Evolutionary conservation across 257 asterid species (phyloP), one percentile per base, ranked within the genome.

Genomic region (Ilex aquifolium): DNA sequence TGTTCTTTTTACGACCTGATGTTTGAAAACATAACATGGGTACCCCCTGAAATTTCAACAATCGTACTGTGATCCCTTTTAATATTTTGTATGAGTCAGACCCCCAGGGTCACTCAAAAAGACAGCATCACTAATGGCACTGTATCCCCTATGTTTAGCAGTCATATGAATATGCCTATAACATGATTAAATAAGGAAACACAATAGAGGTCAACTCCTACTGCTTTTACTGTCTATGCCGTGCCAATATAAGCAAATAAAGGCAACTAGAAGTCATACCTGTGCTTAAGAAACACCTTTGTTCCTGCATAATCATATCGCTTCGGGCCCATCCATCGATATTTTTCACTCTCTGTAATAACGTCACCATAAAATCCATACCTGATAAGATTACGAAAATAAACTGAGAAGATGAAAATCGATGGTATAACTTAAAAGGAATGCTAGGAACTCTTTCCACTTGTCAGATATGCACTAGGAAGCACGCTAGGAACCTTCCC

Each of bases 361-460:
- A 93, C 97, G 81, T 93, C 99, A 59, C 99, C 99, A 71, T 93
- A 93, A 77, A 93, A 93, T 15, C 99, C 99, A 59, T 93, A 93
- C 83, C 97, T 89, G 71, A 75, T 65, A 63, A 63, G 71, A 54
- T 51, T 56, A 69, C 10, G 57, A 49, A 60, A 69, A 61, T 63
- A 16, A 65, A 61, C 30, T 49, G 65, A 49, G 29, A 57, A 66
- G 29, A 59, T 44, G 46, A 56, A 70, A 32, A 13, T 49, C 31
- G 31, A 46, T 44, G 31, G 48, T 44, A 10, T 15, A 9, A 4
- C 9, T 29, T 29, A 65, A 31, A 7, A 56, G 16, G 36, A 61
- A 21, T 21, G 27, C 27, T 21, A 21, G 27, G 27, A 64, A 60
- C 30, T 13, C 60, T 32, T 46, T 49, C 46, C 9, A 30, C 8